Percentiles rank a stretch among this genome's conserved stretches.
These are phyloP conservation scores for Leccinum cinnamomeum DNA, from an alignment of 1,284 basidiomycete genomes.

Conservation along the genomic window DNA sequence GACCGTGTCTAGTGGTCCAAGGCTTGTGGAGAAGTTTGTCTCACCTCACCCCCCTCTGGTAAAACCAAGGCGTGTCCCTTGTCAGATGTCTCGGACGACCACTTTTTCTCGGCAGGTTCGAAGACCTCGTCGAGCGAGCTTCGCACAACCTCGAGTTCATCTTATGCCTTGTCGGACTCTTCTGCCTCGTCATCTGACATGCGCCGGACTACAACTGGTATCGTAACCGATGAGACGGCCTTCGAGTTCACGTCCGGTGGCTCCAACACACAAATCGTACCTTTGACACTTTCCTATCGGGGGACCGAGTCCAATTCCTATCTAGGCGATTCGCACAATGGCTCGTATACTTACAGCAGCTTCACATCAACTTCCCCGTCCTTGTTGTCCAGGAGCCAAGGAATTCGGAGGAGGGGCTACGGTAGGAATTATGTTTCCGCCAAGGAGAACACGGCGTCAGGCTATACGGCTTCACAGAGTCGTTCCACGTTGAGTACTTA, in stretches of 20 bases:
- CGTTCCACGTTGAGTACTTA: constrained; percentile 19
- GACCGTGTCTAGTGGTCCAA: constrained; percentile 51
- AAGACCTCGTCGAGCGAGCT: no score
- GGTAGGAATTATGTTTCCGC: constrained; percentile 45
- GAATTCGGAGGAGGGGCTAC: constrained; percentile 53
- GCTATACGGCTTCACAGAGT: constrained; percentile 33
- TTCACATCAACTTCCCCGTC: constrained; percentile 37
- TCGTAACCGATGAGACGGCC: constrained; percentile 38
- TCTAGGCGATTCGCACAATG: constrained; percentile 57
- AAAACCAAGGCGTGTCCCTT: constrained; percentile 40
- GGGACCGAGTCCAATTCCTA: constrained; percentile 48
- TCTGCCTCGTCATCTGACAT: constrained; percentile 15
- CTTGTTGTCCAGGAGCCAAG: constrained; percentile 55
- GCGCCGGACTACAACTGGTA: constrained; percentile 33
- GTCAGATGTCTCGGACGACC: constrained; percentile 28
- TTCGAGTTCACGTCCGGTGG: constrained; percentile 41
- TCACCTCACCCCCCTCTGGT: constrained; percentile 61
- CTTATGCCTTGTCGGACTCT: no score
- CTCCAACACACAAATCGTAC: constrained; percentile 37
- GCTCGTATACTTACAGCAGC: constrained; percentile 34
- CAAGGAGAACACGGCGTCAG: constrained; percentile 49
- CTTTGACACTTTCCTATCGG: no score
- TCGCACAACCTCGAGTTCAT: no score
- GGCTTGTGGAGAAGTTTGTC: constrained; percentile 47
- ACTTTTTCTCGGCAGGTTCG: no score